A percentile compares a stretch with the other conserved stretches of the same genome.
phyloP scores from a whole-genome alignment of 2,329 filamentous ascomycete species.

The Pseudovirgaria hyperparasitica region DNA sequence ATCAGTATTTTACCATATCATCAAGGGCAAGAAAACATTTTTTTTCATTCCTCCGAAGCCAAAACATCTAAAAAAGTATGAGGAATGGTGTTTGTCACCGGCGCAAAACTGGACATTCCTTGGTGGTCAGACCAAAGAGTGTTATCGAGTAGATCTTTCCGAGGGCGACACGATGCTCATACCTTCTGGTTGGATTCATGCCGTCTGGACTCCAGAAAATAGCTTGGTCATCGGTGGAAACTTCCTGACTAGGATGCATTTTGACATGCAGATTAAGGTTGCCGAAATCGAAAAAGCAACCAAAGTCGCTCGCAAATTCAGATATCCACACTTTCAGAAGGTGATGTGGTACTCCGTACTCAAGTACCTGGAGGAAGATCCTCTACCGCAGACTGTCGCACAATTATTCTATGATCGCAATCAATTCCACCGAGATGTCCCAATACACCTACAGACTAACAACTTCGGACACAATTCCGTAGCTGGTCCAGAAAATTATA shows the following conservation, averaged over 20 bases:
- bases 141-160: constrained; percentile 51
- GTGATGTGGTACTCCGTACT: constrained; percentile 57
- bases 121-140: constrained; percentile 51
- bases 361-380: constrained; percentile 51
- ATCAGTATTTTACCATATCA: constrained; percentile 57
- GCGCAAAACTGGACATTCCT: constrained; percentile 55
- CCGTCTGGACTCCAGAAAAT: constrained; percentile 57
- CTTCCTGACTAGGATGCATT: constrained; percentile 53
- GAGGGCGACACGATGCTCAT: constrained; percentile 60
- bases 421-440: constrained; percentile 41
- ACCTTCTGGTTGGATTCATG: constrained; percentile 60
- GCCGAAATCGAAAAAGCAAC: constrained; percentile 55
- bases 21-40: constrained; percentile 57
- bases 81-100: constrained; percentile 57
- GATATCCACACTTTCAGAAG: constrained; percentile 57
- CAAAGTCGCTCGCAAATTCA: constrained; percentile 51
- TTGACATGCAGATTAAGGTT: constrained; percentile 53
- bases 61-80: constrained; percentile 56
- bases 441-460: constrained; percentile 46
- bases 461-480: constrained; percentile 38
- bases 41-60: constrained; percentile 60
- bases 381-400: constrained; percentile 44
- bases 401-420: constrained; percentile 43
- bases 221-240: constrained; percentile 61
- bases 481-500: constrained; percentile 40